Evolutionary conservation across 495 filamentous ascomycete species (phyloP).

Genomic region (Penicillium paxilli): DNA sequence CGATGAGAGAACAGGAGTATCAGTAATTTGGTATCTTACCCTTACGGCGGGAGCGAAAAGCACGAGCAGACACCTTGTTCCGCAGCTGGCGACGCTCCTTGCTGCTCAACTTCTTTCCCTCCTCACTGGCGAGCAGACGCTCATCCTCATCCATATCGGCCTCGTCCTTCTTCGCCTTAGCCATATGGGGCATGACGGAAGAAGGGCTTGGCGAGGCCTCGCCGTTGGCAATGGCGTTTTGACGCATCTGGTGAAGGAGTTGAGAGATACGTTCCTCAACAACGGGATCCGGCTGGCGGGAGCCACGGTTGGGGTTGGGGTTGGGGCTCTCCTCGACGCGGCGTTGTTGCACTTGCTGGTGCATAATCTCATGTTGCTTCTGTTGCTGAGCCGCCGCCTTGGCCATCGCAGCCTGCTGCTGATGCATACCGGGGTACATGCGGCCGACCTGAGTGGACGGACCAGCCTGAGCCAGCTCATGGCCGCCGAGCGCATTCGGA

Average conservation of each 20-base stretch:
- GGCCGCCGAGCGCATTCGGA: slow-evolving; percentile 66
- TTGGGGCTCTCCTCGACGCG: slow-evolving; percentile 29
- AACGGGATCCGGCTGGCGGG: slow-evolving; percentile 60
- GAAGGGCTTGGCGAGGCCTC: slow-evolving; percentile 47
- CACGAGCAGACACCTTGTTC: slow-evolving; percentile 97
- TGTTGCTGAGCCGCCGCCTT: slow-evolving; percentile 70
- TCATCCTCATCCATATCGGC: slow-evolving; percentile 99
- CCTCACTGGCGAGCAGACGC: slow-evolving; percentile 86
- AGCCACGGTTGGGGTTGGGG: slow-evolving; percentile 38
- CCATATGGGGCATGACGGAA: slow-evolving; percentile 45
- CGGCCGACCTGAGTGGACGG: slow-evolving; percentile 62
- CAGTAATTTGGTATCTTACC: no score
- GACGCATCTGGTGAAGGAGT: slow-evolving; percentile 79
- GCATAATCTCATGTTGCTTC: slow-evolving; percentile 65
- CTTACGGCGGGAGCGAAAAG: slow-evolving; percentile 94
- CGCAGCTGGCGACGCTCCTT: slow-evolving; percentile 92
- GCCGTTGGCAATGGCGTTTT: slow-evolving; percentile 58
- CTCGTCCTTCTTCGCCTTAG: slow-evolving; percentile 80
- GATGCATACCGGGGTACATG: slow-evolving; percentile 88
- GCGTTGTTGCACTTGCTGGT: slow-evolving; percentile 53
- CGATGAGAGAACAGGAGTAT: neutral
- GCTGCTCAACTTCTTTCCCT: slow-evolving; percentile 94
- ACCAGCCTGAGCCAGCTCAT: slow-evolving; percentile 48
- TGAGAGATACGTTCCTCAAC: slow-evolving; percentile 86
- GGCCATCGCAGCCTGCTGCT: slow-evolving; percentile 79